These are phyloP conservation scores for Trypanosoma vivax DNA, from an alignment of 208 protist species.

Conservation along the genomic window DNA sequence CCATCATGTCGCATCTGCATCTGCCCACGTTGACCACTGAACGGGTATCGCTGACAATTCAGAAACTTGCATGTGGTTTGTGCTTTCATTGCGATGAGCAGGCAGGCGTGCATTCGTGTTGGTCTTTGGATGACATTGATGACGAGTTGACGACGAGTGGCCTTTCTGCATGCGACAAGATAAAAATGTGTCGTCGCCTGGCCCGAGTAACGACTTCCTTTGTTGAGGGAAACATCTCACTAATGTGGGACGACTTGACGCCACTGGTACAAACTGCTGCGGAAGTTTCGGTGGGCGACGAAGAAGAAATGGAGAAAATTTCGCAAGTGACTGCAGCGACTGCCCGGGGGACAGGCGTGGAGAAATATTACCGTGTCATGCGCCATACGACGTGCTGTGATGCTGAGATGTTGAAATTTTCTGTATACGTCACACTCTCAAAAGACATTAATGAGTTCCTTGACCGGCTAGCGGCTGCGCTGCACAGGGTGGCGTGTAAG, in stretches of 20 bases:
- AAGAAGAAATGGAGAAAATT: background rate
- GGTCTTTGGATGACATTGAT: background rate
- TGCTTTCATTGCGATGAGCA: constrained; percentile 35
- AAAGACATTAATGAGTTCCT: constrained; percentile 47
- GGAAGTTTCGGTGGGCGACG: constrained; percentile 11
- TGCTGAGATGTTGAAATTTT: constrained; percentile 52
- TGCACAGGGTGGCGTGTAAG: constrained; percentile 39
- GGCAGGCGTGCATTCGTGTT: background rate
- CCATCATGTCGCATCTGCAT: constrained; percentile 45
- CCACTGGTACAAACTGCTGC: constrained; percentile 14
- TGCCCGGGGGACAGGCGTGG: too few species aligned
- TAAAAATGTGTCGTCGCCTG: constrained; percentile 10
- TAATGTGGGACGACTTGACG: constrained; percentile 15
- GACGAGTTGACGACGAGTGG: background rate
- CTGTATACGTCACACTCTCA: constrained; percentile 45
- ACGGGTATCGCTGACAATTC: constrained; percentile 49
- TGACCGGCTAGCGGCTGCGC: constrained; percentile 28
- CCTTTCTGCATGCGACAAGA: constrained; percentile 1
- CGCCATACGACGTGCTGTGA: constrained; percentile 61
- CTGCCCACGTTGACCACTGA: constrained; percentile 22
- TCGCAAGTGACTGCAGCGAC: background rate
- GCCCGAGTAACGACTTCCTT: constrained; percentile 2
- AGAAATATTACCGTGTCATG: constrained; percentile 22
- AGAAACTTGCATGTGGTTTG: constrained; percentile 43
- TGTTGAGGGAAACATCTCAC: constrained; percentile 19